Conservation (phyloP, 495 filamentous ascomycete genomes). For the Neurospora sublineolata region DNA sequence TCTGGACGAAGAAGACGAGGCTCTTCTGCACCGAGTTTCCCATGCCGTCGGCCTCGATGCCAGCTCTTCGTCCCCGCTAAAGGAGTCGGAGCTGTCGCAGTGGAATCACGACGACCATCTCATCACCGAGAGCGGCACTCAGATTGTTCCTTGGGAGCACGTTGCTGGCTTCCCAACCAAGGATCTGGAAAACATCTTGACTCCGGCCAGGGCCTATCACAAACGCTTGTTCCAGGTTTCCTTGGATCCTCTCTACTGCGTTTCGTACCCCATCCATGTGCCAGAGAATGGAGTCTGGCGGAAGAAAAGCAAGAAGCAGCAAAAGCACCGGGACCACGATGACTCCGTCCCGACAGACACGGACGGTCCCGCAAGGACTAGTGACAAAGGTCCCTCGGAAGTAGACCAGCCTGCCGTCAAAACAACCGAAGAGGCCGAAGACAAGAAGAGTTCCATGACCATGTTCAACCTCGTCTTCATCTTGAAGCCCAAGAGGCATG, state of each 20-base stretch:
- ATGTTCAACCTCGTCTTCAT: conserved; percentile 98
- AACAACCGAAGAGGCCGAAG: conserved; percentile 36
- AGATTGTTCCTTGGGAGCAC: conserved; percentile 61
- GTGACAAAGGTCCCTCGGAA: conserved; percentile 13
- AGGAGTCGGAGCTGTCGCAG: conserved; percentile 30
- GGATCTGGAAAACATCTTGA: conserved; percentile 74
- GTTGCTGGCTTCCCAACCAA: conserved; percentile 65
- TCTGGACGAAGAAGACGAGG: conserved; percentile 33
- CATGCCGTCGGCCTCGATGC: conserved; percentile 17
- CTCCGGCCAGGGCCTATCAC: conserved; percentile 67
- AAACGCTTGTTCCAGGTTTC: conserved; percentile 80
- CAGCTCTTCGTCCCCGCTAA: conserved; percentile 21
- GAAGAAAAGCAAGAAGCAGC: conserved; percentile 52
- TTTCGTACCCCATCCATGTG: conserved; percentile 81
- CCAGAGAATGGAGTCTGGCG: conserved; percentile 78
- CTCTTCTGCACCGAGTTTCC: conserved; percentile 23
- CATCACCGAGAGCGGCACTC: conserved; percentile 39
- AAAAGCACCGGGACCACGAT: conserved; percentile 14
- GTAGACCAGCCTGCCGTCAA: conserved; percentile 26
- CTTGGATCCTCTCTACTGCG: conserved; percentile 71
- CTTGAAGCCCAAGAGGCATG: conserved; percentile 62
- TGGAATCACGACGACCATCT: conserved; percentile 49
- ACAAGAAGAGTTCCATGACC: conserved; percentile 56
- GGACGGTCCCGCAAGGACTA: conserved; percentile 4
- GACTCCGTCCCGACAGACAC: conserved; percentile 6